phyloP scores from a whole-genome alignment of 768 basidiomycete genomes.

The Tylopilus subfusipes region DNA sequence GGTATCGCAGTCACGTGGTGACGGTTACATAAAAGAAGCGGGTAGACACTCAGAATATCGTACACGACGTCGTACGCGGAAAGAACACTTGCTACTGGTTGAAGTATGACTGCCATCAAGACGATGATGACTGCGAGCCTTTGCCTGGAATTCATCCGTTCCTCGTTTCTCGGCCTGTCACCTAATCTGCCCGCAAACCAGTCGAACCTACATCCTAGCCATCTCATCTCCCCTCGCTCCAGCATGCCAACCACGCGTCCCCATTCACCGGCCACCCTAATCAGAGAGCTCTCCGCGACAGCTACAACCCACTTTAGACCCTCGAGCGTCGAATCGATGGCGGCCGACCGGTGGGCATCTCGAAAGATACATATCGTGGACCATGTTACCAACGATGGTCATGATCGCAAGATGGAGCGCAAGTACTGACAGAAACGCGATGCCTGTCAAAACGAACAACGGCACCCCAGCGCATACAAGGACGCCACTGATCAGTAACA shows the following conservation, averaged over 20 bases:
- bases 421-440: slow-evolving; percentile 6
- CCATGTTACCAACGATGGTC: slow-evolving; percentile 39
- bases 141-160: slow-evolving; percentile 40
- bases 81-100: background rate
- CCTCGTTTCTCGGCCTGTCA: slow-evolving; percentile 41
- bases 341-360: slow-evolving; percentile 34
- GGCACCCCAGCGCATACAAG: slow-evolving; percentile 13
- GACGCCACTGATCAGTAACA: slow-evolving; percentile 30
- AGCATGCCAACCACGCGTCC: slow-evolving; percentile 46
- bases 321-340: slow-evolving; percentile 34
- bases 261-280: slow-evolving; percentile 49
- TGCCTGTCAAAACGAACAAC: slow-evolving; percentile 13
- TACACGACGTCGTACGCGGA: too few species aligned
- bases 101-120: slow-evolving; percentile 5
- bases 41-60: too few species aligned
- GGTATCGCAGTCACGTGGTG: too few species aligned
- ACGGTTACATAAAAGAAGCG: too few species aligned
- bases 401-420: slow-evolving; percentile 25
- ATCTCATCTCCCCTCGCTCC: slow-evolving; percentile 38
- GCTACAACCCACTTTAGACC: slow-evolving; percentile 41
- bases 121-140: slow-evolving; percentile 23
- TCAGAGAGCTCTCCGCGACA: slow-evolving; percentile 46
- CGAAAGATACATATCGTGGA: slow-evolving; percentile 47
- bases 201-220: slow-evolving; percentile 46
- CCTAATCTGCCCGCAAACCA: slow-evolving; percentile 48